phyloP scores from a whole-genome alignment of 768 basidiomycete species.

The Kwoniella sp. region DNA sequence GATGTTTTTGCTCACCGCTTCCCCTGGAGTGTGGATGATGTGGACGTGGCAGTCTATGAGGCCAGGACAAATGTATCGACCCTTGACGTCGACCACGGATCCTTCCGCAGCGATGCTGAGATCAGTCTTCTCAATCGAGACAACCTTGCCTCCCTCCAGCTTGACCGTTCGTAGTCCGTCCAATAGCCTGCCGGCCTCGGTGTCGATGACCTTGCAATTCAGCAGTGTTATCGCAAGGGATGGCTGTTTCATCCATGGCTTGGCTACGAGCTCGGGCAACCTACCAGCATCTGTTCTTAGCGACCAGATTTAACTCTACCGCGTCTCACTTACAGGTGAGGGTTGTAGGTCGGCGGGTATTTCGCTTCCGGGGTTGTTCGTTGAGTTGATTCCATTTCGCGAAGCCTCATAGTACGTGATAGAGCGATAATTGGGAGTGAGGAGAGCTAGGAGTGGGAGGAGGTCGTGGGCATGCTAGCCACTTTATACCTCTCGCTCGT shows the following conservation, averaged over 20 bases:
- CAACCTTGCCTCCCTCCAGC: conserved; percentile 3
- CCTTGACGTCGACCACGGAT: conserved; percentile 47
- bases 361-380: not conserved
- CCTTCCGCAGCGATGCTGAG: not conserved
- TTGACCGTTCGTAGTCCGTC: conserved; percentile 45
- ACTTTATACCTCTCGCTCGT: too few relatives aligned
- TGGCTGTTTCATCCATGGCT: conserved; percentile 12
- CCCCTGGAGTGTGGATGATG: conserved; percentile 57
- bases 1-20: conserved; percentile 38
- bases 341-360: not conserved
- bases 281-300: too few relatives aligned
- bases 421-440: too few relatives aligned
- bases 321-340: conserved; percentile 1
- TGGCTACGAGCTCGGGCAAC: conserved; percentile 9
- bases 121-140: not conserved
- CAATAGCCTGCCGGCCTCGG: conserved; percentile 42
- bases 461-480: too few relatives aligned
- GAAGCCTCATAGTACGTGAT: too few relatives aligned
- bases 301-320: not conserved
- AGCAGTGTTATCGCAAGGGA: conserved; percentile 3
- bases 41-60: conserved; percentile 59
- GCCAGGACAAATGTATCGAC: conserved; percentile 57
- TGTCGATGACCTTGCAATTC: conserved; percentile 57
- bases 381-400: too few relatives aligned
- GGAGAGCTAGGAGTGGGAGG: too few relatives aligned